Evolutionary conservation across 2,329 filamentous ascomycete genomes (phyloP).

Genomic region (Cryphonectria naterciae): DNA sequence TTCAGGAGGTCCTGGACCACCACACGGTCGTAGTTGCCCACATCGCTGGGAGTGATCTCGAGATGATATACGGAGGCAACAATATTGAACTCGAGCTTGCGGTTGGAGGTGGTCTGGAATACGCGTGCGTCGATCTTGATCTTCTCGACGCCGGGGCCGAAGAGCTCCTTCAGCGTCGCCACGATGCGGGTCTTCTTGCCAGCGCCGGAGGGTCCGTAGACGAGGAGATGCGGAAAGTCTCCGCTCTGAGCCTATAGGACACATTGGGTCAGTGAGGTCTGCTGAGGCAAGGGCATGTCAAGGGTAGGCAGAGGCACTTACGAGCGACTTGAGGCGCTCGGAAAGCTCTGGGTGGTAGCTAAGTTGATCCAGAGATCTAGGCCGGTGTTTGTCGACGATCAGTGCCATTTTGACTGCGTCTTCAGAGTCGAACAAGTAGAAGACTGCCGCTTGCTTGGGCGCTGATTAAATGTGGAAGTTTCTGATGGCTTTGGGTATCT

Average conservation of each 20-base stretch:
- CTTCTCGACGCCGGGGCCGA: slow-evolving; percentile 96
- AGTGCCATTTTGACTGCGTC: slow-evolving; percentile 58
- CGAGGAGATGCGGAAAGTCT: slow-evolving; percentile 95
- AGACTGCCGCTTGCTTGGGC: background rate
- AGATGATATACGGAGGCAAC: slow-evolving; percentile 97
- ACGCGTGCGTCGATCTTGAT: slow-evolving; percentile 98
- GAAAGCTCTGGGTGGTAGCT: slow-evolving; percentile 91
- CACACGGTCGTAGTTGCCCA: slow-evolving; percentile 94
- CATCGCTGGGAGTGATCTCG: slow-evolving; percentile 96
- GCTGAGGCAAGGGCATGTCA: background rate
- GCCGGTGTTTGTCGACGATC: slow-evolving; percentile 73
- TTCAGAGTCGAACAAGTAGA: slow-evolving; percentile 12
- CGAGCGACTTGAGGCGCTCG: slow-evolving; percentile 81
- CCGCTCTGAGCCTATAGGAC: slow-evolving; percentile 81
- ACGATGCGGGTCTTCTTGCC: slow-evolving; percentile 98
- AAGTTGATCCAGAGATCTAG: slow-evolving; percentile 74
- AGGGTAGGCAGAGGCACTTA: slow-evolving; percentile 48
- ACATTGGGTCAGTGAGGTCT: slow-evolving; percentile 19
- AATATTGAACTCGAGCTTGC: slow-evolving; percentile 99
- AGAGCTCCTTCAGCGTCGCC: slow-evolving; percentile 91
- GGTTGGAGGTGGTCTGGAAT: slow-evolving; percentile 93
- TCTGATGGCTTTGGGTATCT: background rate
- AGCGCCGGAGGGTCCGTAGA: slow-evolving; percentile 94
- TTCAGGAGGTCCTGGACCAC: slow-evolving; percentile 95
- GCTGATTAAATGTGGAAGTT: background rate